A percentile compares a stretch with the other conserved stretches of the same genome.
phyloP scores from a whole-genome alignment of 2,329 filamentous ascomycete species.

The Pseudogymnoascus sp. region DNA sequence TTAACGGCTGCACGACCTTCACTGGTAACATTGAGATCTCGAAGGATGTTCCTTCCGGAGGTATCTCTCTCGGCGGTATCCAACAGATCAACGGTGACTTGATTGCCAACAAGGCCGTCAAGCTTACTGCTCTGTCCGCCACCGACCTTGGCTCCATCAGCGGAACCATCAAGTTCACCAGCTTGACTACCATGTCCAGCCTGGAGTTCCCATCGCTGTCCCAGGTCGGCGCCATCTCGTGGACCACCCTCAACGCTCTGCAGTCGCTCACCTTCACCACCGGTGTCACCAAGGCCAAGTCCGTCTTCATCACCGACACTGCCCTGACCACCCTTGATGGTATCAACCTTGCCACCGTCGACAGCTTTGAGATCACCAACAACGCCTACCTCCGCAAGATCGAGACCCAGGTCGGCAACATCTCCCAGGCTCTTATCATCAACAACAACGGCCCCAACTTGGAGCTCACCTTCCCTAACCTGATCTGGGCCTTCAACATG shows the following conservation, averaged over 20 bases:
- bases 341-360: slow-evolving; percentile 68
- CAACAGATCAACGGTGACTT: slow-evolving; percentile 49
- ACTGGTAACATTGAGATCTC: slow-evolving; percentile 29
- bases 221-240: slow-evolving; percentile 58
- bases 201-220: slow-evolving; percentile 60
- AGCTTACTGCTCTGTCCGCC: slow-evolving; percentile 42
- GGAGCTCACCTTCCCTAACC: slow-evolving; percentile 64
- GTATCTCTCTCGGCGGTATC: slow-evolving; percentile 53
- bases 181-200: slow-evolving; percentile 59
- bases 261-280: slow-evolving; percentile 49
- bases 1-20: slow-evolving; percentile 25
- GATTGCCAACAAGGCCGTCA: slow-evolving; percentile 50
- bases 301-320: slow-evolving; percentile 77
- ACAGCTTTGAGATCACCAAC: slow-evolving; percentile 77
- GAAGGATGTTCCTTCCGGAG: slow-evolving; percentile 19
- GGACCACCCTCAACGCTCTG: slow-evolving; percentile 61
- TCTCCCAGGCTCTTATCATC: slow-evolving; percentile 63
- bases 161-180: slow-evolving; percentile 60
- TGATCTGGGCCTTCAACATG: slow-evolving; percentile 71
- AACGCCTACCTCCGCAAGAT: slow-evolving; percentile 72
- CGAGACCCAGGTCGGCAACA: slow-evolving; percentile 68
- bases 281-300: slow-evolving; percentile 57
- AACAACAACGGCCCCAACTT: slow-evolving; percentile 72
- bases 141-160: slow-evolving; percentile 57
- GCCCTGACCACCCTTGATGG: slow-evolving; percentile 69